phyloP scores from a whole-genome alignment of 352 stramenopile genomes.

The Phytophthora chlamydospora region DNA sequence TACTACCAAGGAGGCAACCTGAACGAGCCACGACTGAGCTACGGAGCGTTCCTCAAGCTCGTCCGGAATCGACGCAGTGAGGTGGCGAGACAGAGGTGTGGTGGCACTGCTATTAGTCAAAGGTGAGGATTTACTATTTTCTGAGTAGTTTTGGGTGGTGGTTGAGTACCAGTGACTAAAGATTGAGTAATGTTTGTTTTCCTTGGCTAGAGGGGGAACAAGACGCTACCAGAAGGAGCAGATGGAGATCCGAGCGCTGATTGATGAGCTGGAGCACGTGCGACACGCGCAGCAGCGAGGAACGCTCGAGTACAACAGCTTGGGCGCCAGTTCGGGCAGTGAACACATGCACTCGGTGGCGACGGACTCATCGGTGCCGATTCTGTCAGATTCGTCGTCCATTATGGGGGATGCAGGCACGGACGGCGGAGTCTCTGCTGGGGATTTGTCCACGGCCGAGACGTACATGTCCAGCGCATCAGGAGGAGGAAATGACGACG shows the following conservation, averaged over 20 bases:
- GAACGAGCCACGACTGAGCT: slow-evolving; percentile 59
- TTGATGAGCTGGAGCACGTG: slow-evolving; percentile 63
- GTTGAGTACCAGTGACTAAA: background rate
- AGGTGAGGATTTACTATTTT: slow-evolving; percentile 20
- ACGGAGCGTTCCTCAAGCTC: slow-evolving; percentile 70
- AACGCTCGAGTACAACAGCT: slow-evolving; percentile 29
- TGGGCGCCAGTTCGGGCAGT: slow-evolving; percentile 16
- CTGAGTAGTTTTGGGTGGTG: background rate
- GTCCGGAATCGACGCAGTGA: slow-evolving; percentile 71
- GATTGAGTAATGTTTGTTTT: slow-evolving; percentile 1
- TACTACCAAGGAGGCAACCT: slow-evolving; percentile 66
- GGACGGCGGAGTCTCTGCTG: slow-evolving; percentile 31
- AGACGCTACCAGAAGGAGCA: slow-evolving; percentile 50
- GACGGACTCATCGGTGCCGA: slow-evolving; percentile 26
- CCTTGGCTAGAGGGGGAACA: slow-evolving; percentile 22
- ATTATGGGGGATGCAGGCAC: slow-evolving; percentile 32
- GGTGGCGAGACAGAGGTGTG: slow-evolving; percentile 35
- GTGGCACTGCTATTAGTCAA: slow-evolving; percentile 16
- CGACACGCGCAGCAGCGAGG: slow-evolving; percentile 33
- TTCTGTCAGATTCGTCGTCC: slow-evolving; percentile 38
- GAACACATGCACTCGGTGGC: slow-evolving; percentile 25
- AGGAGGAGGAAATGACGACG: slow-evolving; percentile 26
- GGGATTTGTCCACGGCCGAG: slow-evolving; percentile 38
- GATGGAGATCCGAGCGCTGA: slow-evolving; percentile 58
- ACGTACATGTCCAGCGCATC: slow-evolving; percentile 37